Conservation (phyloP, 148 eudicot species). For the Silene uniflora region DNA sequence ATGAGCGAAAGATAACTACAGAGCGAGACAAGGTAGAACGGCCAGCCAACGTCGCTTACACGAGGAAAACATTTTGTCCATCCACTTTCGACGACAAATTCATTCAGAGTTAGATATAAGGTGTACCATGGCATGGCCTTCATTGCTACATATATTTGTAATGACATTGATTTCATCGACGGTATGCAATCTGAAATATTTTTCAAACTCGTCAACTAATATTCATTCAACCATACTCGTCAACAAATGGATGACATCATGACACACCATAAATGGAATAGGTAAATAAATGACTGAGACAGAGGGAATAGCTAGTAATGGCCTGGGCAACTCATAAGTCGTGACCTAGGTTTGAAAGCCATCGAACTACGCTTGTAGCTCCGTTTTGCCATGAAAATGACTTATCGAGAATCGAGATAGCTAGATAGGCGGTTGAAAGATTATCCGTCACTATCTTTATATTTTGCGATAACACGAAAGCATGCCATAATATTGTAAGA, state of each 20-base stretch:
- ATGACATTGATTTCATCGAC: slow-evolving; percentile 56
- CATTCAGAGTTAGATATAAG: slow-evolving; percentile 59
- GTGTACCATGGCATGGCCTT: slow-evolving; percentile 88
- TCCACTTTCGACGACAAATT: slow-evolving; percentile 64
- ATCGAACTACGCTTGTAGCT: no score
- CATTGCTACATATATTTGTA: slow-evolving; percentile 83
- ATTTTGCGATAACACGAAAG: not conserved
- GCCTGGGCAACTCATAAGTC: no score
- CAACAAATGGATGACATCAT: not conserved
- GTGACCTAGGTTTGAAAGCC: no score
- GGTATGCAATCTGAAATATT: slow-evolving; percentile 58
- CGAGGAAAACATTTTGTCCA: slow-evolving; percentile 69
- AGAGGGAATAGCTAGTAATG: no score
- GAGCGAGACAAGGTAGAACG: slow-evolving; percentile 38
- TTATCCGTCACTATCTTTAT: no score
- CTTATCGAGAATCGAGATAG: no score
- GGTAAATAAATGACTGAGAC: no score
- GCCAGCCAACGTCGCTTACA: slow-evolving; percentile 57
- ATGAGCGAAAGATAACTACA: slow-evolving; percentile 53
- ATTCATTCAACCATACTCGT: no score
- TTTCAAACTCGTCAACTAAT: not conserved
- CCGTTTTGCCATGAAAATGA: no score
- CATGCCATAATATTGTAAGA: not conserved
- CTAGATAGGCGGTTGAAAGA: no score
- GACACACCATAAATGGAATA: no score